A percentile compares a stretch with the other conserved stretches of the same genome.
Evolutionary conservation across 495 filamentous ascomycete species (phyloP).

Genomic region (Staphylotrichum longicolle): DNA sequence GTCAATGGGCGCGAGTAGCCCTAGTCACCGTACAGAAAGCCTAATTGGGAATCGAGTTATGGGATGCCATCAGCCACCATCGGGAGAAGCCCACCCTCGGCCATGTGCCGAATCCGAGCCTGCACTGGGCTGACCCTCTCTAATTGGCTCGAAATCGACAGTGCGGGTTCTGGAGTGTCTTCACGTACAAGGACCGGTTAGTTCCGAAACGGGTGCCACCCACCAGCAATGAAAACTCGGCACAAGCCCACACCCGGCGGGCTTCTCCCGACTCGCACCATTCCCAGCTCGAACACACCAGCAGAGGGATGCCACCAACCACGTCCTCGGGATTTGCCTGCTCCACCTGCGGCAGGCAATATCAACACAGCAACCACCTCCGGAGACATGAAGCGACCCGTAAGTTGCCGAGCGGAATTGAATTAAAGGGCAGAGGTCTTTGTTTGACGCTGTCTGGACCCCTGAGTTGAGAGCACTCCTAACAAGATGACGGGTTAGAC

Average conservation of each 20-base stretch:
- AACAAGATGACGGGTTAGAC: neutral
- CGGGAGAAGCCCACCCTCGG: too few relatives aligned
- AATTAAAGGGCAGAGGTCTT: too few relatives aligned
- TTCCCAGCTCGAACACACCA: too few relatives aligned
- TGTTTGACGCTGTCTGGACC: too few relatives aligned
- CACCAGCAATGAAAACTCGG: neutral
- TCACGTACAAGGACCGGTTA: neutral
- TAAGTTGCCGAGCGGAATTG: neutral
- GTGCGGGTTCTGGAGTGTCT: neutral
- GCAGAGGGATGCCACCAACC: too few relatives aligned
- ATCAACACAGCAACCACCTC: conserved; percentile 10
- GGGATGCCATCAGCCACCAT: too few relatives aligned
- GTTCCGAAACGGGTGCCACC: neutral
- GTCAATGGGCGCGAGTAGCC: too few relatives aligned
- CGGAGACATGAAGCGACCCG: conserved; percentile 14
- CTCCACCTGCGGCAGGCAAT: conserved; percentile 4
- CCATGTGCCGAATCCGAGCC: neutral
- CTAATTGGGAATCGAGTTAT: too few relatives aligned
- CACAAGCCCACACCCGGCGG: neutral
- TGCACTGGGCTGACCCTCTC: neutral
- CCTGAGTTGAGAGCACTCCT: neutral
- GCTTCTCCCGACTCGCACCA: too few relatives aligned
- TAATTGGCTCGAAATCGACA: neutral
- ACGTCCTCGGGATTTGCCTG: neutral
- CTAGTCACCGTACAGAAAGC: too few relatives aligned